Conservation (phyloP, 169 alveolate species). For the Amoebophrya sp. region DNA sequence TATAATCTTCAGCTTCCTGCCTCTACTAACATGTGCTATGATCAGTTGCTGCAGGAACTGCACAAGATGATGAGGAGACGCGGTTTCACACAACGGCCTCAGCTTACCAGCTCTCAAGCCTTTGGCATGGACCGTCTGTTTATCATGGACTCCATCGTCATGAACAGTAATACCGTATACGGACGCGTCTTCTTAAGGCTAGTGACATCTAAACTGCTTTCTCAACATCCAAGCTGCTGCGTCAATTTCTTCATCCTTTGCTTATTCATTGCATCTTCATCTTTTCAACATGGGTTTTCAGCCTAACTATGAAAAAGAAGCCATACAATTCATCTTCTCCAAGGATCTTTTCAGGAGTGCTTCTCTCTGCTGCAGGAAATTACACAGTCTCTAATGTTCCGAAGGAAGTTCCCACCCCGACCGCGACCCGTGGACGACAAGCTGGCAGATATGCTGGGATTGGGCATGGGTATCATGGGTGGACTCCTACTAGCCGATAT, state of each 20-base stretch:
- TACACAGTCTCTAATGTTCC: no score
- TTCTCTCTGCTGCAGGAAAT: no score
- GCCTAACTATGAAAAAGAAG: no score
- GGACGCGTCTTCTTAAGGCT: no score
- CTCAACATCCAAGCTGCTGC: no score
- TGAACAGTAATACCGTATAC: constrained; percentile 25
- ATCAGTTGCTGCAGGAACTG: neutral
- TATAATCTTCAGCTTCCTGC: no score
- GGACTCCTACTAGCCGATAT: neutral
- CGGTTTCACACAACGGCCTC: constrained; percentile 46
- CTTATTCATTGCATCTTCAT: no score
- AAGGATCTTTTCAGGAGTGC: no score
- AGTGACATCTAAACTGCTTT: no score
- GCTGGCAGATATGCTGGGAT: neutral
- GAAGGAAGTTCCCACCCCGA: neutral
- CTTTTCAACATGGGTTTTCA: no score
- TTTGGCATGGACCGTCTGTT: constrained; percentile 42
- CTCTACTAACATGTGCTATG: neutral
- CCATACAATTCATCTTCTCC: no score
- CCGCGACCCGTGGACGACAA: neutral
- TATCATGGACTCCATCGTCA: neutral
- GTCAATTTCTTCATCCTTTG: no score
- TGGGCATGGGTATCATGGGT: neutral
- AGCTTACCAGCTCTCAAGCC: constrained; percentile 40
- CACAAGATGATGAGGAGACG: constrained; percentile 21